Base-by-base conservation (phyloP, 208 protist species). In the Trypanosoma cruzi region DNA sequence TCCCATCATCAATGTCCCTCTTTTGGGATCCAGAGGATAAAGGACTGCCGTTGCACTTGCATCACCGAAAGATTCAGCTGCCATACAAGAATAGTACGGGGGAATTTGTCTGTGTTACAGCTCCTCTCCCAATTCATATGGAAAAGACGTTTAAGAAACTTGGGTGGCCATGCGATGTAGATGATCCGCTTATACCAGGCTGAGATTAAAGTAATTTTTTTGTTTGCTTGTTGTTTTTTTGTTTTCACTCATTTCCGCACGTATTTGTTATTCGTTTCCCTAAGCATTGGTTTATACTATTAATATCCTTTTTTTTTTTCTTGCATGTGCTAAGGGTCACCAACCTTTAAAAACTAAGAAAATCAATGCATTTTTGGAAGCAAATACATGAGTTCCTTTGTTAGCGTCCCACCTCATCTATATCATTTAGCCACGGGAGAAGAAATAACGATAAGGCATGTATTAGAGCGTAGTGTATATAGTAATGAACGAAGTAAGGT, bases 151-250 rank as follows among this genome's bases (percentile, higher is more conserved):
- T 95, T 68, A 81, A 94, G 67, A 79, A 82, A 26, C 80, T 97
- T 50, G 92, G 89, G 34, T 97, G 92, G 92, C 89, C 89, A 4
- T 76, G 71, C 49, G 80, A 97, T 29, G 92, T 89, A 1, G 88
- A 95, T 58, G 92, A 97, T 68, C 92, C 92, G 4, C 79, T 97
- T n/a, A 96, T 96, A 44, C 91, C 91, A 18, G 91, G 91, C 16
- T 96, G 65, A 78, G 26, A 16, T 13, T 16, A 44, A n/a, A n/a
- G n/a, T n/a, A n/a, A n/a, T n/a, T n/a, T n/a, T n/a, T n/a, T n/a
- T n/a, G n/a, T n/a, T n/a, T n/a, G n/a, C n/a, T n/a, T n/a, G n/a
- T n/a, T n/a, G n/a, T n/a, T n/a, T n/a, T n/a, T n/a, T n/a, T n/a
- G n/a, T n/a, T n/a, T n/a, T n/a, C n/a, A n/a, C n/a, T n/a, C n/a